Base-by-base conservation (phyloP, 257 asterid species). In the Capsicum pubescens region DNA sequence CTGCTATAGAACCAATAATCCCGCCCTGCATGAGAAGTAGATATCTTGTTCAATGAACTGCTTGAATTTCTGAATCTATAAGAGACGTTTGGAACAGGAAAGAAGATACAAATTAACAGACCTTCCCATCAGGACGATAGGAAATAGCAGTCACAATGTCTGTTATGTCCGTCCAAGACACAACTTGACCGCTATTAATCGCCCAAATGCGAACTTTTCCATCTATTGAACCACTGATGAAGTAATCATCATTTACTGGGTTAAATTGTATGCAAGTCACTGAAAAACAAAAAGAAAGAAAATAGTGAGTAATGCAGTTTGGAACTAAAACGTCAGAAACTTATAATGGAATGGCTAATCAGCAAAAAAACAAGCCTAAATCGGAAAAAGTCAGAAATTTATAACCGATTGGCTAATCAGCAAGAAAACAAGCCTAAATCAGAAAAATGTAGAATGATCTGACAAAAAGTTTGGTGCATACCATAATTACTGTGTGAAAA, bases 171-270 rank as follows among this genome's bases (percentile, higher is more conserved):
- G 85, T 81, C 99, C 99, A 97, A 72, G 90, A 91, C 84, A 93
- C 92, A 87, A 97, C 99, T 83, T 93, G 94, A 83, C 93, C 74
- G 77, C 93, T 88, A 68, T 70, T 87, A 39, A 91, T 87, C 9
- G 84, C 87, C 99, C 99, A 97, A 83, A 97, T 91, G 26, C 99
- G 97, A 77, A 93, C 92, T 88, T 97, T 97, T 69, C 99, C 99
- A 61, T 97, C 99, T 79, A 97, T 91, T n/a, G 99, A 95, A 70
- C 99, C 98, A 86, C 97, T 97, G 87, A 97, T 82, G 91, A 97
- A 97, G 88, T 85, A 91, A 86, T 94, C 93, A 84, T 93, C 93
- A 61, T 91, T 89, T 86, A 88, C 86, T 1, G 99, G 98, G 83
- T 93, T 91, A 87, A 95, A 95, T 76, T 94, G 97, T 87, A 90